Conservation (phyloP, 768 basidiomycete species). For the Polyporus arcularius region DNA sequence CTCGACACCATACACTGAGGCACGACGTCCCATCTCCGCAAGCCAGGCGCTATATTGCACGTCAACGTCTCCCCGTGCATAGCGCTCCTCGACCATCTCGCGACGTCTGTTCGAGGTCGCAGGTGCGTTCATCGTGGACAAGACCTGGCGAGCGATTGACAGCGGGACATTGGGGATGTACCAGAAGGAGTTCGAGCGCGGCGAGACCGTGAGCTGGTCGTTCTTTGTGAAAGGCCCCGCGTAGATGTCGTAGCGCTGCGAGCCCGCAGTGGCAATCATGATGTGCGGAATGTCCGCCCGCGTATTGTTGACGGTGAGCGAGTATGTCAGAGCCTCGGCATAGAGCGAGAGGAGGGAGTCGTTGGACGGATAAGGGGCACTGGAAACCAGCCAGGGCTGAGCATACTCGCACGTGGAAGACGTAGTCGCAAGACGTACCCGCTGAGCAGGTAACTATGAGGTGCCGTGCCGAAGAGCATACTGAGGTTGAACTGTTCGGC, state of each 20-base stretch:
- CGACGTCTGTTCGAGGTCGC: constrained; percentile 30
- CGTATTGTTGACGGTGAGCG: constrained; percentile 62
- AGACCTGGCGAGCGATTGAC: constrained; percentile 50
- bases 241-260: constrained; percentile 67
- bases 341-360: constrained; percentile 62
- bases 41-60: constrained; percentile 57
- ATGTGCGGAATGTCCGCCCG: constrained; percentile 60
- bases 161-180: constrained; percentile 59
- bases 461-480: constrained; percentile 68
- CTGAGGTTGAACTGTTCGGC: constrained; percentile 61
- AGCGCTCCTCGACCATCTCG: constrained; percentile 39
- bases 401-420: too few relatives aligned
- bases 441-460: constrained; percentile 69
- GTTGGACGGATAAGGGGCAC: constrained; percentile 63
- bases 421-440: constrained; percentile 38
- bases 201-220: constrained; percentile 75
- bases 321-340: constrained; percentile 58
- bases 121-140: too few relatives aligned
- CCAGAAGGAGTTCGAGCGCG: constrained; percentile 65
- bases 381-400: constrained; percentile 23
- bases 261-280: constrained; percentile 65
- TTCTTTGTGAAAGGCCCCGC: constrained; percentile 75
- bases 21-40: constrained; percentile 49
- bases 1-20: constrained; percentile 32
- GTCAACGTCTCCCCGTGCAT: constrained; percentile 52